Conservation (phyloP, 495 filamentous ascomycete species). For the Chaetomium fimeti region DNA sequence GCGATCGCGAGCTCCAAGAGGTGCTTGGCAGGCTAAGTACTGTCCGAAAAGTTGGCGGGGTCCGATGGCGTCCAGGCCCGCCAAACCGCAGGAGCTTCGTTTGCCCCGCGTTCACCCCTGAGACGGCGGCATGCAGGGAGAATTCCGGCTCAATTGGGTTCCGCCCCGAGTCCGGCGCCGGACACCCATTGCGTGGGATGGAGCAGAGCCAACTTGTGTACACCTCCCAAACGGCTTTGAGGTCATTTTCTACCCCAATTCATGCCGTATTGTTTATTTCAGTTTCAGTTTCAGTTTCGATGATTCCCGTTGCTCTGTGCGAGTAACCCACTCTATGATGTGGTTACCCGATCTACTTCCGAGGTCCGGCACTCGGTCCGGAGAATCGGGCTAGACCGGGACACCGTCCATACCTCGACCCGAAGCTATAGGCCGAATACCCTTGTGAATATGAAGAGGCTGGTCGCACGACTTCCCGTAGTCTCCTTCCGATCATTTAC, state of each 20-base stretch:
- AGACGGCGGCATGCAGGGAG: slow-evolving; percentile 3
- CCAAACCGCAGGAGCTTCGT: not conserved
- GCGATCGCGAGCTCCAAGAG: not conserved
- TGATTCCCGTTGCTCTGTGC: not conserved
- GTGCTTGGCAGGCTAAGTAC: slow-evolving; percentile 17
- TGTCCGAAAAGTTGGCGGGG: slow-evolving; percentile 13
- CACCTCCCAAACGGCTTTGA: too few species aligned
- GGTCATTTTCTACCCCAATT: too few species aligned
- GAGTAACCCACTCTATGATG: not conserved
- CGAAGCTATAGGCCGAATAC: slow-evolving; percentile 15
- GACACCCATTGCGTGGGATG: too few species aligned
- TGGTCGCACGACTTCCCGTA: slow-evolving; percentile 2
- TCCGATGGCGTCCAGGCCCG: slow-evolving; percentile 2
- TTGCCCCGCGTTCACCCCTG: slow-evolving; percentile 17
- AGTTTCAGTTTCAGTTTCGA: too few species aligned
- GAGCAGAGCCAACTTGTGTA: too few species aligned
- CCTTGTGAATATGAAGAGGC: not conserved
- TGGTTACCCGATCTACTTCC: slow-evolving; percentile 13
- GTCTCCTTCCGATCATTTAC: slow-evolving; percentile 8
- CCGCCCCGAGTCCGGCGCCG: not conserved
- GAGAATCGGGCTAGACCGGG: slow-evolving; percentile 31
- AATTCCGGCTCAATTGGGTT: not conserved
- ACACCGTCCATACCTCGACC: slow-evolving; percentile 13
- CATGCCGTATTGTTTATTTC: too few species aligned
- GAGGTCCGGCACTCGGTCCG: slow-evolving; percentile 32